Conservation (phyloP, 371 early-diverging fungal species). For the Saksenaea oblongispora region DNA sequence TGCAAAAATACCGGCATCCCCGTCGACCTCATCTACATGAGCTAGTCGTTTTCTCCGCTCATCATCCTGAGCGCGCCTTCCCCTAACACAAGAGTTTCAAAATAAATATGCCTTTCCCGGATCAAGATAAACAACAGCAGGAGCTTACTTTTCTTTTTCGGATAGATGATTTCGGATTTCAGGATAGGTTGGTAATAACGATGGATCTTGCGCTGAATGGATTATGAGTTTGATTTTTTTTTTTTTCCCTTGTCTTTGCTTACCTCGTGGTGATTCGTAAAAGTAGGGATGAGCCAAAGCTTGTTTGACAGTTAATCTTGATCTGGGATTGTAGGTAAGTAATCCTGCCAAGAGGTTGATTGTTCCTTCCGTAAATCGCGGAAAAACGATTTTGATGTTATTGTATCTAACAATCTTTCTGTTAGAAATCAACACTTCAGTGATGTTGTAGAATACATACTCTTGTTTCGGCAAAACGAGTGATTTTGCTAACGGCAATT, state of each 20-base stretch:
- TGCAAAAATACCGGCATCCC: conserved; percentile 13
- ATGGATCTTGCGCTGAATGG: conserved; percentile 53
- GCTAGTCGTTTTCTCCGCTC: conserved; percentile 22
- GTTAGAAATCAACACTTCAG: background rate
- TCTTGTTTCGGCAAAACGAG: conserved; percentile 56
- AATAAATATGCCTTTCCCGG: background rate
- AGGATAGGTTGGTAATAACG: conserved; percentile 67
- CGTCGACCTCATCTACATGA: conserved; percentile 14
- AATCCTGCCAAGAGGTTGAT: conserved; percentile 74
- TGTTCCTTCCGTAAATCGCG: conserved; percentile 61
- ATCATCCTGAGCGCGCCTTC: conserved; percentile 22
- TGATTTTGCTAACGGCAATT: conserved; percentile 61
- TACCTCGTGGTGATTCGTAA: conserved; percentile 62
- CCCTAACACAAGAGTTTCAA: conserved; percentile 5
- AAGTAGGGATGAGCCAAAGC: conserved; percentile 83
- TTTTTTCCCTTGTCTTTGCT: background rate
- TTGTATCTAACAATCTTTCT: conserved; percentile 41
- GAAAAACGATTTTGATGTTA: conserved; percentile 60
- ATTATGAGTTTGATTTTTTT: background rate
- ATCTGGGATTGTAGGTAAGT: conserved; percentile 78
- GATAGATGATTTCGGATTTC: conserved; percentile 59
- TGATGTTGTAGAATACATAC: conserved; percentile 23
- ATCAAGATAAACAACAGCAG: background rate
- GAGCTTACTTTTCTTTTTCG: conserved; percentile 42
- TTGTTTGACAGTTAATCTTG: conserved; percentile 70